Evolutionary conservation across 805 yeast genomes (phyloP).

Genomic region (Candida arabinofermentans): DNA sequence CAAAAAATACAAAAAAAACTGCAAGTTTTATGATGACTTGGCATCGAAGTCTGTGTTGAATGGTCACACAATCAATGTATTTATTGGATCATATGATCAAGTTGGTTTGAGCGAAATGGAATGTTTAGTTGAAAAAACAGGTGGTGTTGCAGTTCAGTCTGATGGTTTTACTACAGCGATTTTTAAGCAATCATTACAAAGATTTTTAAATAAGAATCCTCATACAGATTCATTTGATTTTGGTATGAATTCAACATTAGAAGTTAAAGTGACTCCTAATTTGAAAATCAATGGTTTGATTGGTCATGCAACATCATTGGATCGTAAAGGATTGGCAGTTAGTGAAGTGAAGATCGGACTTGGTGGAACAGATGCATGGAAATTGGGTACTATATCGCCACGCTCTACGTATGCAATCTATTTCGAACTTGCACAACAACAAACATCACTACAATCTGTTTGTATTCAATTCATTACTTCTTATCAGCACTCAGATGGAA

Average conservation of each 20-base stretch:
- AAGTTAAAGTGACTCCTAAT: constrained; percentile 47
- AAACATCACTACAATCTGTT: constrained; percentile 26
- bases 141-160: constrained; percentile 59
- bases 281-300: constrained; percentile 54
- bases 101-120: constrained; percentile 68
- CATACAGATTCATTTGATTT: constrained; percentile 37
- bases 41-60: constrained; percentile 43
- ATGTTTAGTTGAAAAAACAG: constrained; percentile 50
- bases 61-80: constrained; percentile 54
- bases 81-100: constrained; percentile 67
- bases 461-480: constrained; percentile 53
- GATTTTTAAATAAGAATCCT: constrained; percentile 40
- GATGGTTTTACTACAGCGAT: constrained; percentile 67
- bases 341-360: constrained; percentile 41
- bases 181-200: constrained; percentile 59
- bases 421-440: constrained; percentile 41
- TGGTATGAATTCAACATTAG: constrained; percentile 60
- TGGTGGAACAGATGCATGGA: constrained; percentile 56
- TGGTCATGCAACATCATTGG: constrained; percentile 56
- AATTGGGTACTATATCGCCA: constrained; percentile 49
- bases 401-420: constrained; percentile 57
- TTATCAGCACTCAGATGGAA: constrained; percentile 60
- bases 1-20: constrained; percentile 40
- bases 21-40: constrained; percentile 44
- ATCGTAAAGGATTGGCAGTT: constrained; percentile 29